phyloP scores from a whole-genome alignment of 306 rosid species.

The Quercus suber region DNA sequence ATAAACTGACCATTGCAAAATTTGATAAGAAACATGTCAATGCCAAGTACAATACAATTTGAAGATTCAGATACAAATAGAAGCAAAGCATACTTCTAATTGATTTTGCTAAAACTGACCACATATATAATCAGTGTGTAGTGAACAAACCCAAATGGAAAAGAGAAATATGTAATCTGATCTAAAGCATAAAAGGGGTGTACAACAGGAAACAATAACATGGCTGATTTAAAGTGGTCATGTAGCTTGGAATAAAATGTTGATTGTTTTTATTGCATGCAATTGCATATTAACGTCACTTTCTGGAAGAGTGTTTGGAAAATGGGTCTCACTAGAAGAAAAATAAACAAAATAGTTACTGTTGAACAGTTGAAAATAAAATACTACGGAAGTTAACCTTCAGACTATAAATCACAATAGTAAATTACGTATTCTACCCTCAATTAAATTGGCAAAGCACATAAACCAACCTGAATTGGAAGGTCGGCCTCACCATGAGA shows the following conservation, averaged over 20 bases:
- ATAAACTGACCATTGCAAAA: slow-evolving; percentile 48
- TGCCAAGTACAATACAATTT: background rate
- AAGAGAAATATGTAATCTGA: background rate
- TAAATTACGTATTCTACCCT: background rate
- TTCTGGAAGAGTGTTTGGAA: background rate
- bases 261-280: background rate
- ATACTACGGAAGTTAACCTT: background rate
- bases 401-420: background rate
- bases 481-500: slow-evolving; percentile 87
- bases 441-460: background rate
- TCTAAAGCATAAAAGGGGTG: background rate
- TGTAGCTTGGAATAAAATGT: background rate
- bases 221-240: background rate
- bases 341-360: background rate
- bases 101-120: background rate
- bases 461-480: slow-evolving; percentile 74
- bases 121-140: background rate
- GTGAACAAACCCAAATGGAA: background rate
- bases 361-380: background rate
- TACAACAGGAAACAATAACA: background rate
- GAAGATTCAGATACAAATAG: background rate
- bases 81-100: background rate
- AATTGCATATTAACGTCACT: background rate
- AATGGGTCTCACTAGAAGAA: background rate
- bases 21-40: slow-evolving; percentile 15